Evolutionary conservation across 176 grass and related monocot genomes (phyloP), one percentile per base, ranked within the genome.

Genomic region (Paspalum notatum): DNA sequence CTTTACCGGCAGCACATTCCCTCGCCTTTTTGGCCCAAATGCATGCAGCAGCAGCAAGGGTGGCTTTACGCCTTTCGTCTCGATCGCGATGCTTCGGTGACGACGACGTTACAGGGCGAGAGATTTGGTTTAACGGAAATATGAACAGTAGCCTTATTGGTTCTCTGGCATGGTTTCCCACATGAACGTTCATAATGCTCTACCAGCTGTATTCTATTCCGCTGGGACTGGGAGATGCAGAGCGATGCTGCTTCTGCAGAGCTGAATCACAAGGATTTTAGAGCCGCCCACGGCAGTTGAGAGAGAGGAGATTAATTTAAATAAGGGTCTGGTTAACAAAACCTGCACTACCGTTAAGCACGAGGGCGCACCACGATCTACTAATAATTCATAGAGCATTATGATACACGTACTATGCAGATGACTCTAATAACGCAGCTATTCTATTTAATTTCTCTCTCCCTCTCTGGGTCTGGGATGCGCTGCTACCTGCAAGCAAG

Each of bases 381-480:
- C 87, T 65, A 81, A 85, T 85, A 74, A 88, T 80, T 79, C 54
- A 84, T 54, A 24, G 46, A 7, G 70, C 62, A 81, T 57, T 71
- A 56, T 61, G 15, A 58, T 62, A n/a, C n/a, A n/a, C n/a, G n/a
- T n/a, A 4, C 24, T 27, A 56, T 7, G 61, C 9, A 63, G 75
- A 13, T 47, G 41, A 77, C 58, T 58, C 8, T 9, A 7, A 13
- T 51, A 57, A 57, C 22, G 54, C 39, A 72, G 15, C 18, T 14
- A 61, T 61, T 61, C 9, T 66, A 52, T 68, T 38, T 0, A 44
- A 62, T 42, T 15, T 5, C 0, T 0, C 1, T 26, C 53, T 61
- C 18, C 8, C 38, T 38, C 18, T 9, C 18, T 18, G 17, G 20
- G 4, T 14, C 75, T 54, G 76, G 70, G 76, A 80, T 75, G 76